Evolutionary conservation across 2,329 filamentous ascomycete species (phyloP), one percentile per base, ranked within the genome.

Genomic region (Colletotrichum sp.): DNA sequence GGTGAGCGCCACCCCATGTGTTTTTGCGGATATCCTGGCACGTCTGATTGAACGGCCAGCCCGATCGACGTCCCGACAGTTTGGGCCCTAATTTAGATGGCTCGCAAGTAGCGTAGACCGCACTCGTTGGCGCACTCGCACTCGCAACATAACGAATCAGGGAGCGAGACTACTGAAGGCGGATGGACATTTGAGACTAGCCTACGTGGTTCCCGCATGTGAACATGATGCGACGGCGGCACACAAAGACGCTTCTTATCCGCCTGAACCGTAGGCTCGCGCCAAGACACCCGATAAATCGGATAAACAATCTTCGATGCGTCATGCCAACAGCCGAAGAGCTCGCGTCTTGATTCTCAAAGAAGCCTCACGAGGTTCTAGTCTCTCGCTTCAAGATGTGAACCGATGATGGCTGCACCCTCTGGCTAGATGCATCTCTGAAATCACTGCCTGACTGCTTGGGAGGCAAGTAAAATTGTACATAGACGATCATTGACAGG

Each of bases 61-160:
- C 67, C 67, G 71, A 71, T 48, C 25, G n/a, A 48, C 59, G 59
- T 71, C 71, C 71, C 71, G 71, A 34, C 27, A 60, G 28, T 63
- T 12, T 34, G 71, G 71, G 59, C 64, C 67, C 57, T 60, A 65
- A 11, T 34, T 39, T 71, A 71, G 59, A 15, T 34, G 13, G 6
- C 6, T 48, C 16, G n/a, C 16, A 60, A 65, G 9, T 5, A 22
- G 71, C 25, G 27, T 59, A 64, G 32, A 30, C 12, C 52, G 30
- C 28, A 27, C 48, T 68, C 22, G 30, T 12, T 34, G 28, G 12
- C 44, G 30, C 30, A 57, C 44, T 65, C 67, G 67, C 32, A 74
- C 22, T 71, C 32, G 22, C 28, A 44, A 70, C 11, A 16, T 11
- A 34, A 19, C 67, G 57, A 74, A 74, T 71, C 27, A 65, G 25